These are phyloP conservation scores for Zygoascus tannicola DNA, from an alignment of 805 yeast genomes.

Conservation along the genomic window DNA sequence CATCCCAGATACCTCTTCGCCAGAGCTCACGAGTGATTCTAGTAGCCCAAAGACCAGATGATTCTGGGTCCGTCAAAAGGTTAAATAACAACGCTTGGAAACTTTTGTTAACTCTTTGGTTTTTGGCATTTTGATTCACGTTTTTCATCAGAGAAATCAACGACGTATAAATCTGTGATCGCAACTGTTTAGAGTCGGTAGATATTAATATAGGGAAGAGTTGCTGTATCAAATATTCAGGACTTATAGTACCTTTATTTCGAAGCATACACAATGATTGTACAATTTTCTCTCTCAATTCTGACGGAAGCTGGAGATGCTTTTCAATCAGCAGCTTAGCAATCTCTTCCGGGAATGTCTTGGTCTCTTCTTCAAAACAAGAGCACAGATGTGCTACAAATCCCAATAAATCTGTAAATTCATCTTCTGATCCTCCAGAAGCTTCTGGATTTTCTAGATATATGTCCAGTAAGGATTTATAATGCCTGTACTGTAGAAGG, in stretches of 20 bases:
- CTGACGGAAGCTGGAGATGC: slow-evolving; percentile 76
- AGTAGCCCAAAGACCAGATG: slow-evolving; percentile 93
- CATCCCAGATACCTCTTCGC: slow-evolving; percentile 99
- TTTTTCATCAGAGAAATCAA: slow-evolving; percentile 69
- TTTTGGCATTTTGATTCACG: slow-evolving; percentile 80
- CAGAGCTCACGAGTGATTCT: slow-evolving; percentile 90
- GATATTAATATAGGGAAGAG: slow-evolving; percentile 66
- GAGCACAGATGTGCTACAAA: slow-evolving; percentile 86
- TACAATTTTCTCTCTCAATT: slow-evolving; percentile 81
- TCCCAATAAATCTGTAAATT: slow-evolving; percentile 76
- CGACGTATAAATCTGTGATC: slow-evolving; percentile 75
- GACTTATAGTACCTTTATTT: slow-evolving; percentile 67
- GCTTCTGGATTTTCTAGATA: slow-evolving; percentile 62
- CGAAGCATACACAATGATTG: slow-evolving; percentile 84
- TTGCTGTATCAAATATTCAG: slow-evolving; percentile 77
- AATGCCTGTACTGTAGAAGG: slow-evolving; percentile 84
- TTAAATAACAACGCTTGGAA: slow-evolving; percentile 90
- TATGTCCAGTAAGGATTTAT: slow-evolving; percentile 82
- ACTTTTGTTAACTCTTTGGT: slow-evolving; percentile 78
- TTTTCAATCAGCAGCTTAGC: slow-evolving; percentile 57
- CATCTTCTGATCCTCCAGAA: slow-evolving; percentile 45
- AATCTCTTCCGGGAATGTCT: slow-evolving; percentile 73
- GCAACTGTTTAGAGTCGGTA: slow-evolving; percentile 72
- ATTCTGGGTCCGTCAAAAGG: slow-evolving; percentile 67
- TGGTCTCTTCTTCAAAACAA: slow-evolving; percentile 85